Evolutionary conservation across 2,329 filamentous ascomycete species (phyloP).

Genomic region (Lasiodiplodia theobromae): DNA sequence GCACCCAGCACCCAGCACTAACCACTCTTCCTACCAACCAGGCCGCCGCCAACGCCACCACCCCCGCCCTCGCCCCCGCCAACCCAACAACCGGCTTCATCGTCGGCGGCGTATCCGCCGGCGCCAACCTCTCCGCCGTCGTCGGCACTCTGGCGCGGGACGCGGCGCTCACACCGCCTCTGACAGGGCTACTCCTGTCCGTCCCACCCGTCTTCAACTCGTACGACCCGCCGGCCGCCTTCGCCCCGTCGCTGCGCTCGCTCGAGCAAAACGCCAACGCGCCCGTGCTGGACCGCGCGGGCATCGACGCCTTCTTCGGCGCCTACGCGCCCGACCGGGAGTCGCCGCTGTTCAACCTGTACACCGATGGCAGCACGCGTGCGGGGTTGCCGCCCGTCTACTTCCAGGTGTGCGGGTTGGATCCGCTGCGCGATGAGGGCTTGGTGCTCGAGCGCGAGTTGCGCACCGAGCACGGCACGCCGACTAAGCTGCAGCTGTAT

Average conservation of each 20-base stretch:
- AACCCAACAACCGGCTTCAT: slow-evolving; percentile 34
- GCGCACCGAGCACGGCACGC: slow-evolving; percentile 51
- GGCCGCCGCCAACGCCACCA: slow-evolving; percentile 31
- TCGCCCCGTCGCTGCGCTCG: slow-evolving; percentile 32
- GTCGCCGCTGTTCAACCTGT: slow-evolving; percentile 39
- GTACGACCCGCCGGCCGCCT: slow-evolving; percentile 36
- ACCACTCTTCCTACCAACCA: slow-evolving; percentile 1
- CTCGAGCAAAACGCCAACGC: slow-evolving; percentile 34
- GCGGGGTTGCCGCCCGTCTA: slow-evolving; percentile 54
- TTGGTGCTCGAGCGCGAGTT: slow-evolving; percentile 61
- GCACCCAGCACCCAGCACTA: not conserved
- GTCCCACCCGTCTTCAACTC: slow-evolving; percentile 36
- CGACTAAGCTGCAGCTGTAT: slow-evolving; percentile 55
- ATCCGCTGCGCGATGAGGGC: slow-evolving; percentile 60
- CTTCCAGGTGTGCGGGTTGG: slow-evolving; percentile 58
- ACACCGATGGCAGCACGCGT: not conserved
- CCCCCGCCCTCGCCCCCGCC: slow-evolving; percentile 29
- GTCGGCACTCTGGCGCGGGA: slow-evolving; percentile 35
- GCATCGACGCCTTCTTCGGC: slow-evolving; percentile 29
- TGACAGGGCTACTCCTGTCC: slow-evolving; percentile 33
- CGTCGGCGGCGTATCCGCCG: slow-evolving; percentile 34
- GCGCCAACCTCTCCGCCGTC: slow-evolving; percentile 34
- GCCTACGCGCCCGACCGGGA: slow-evolving; percentile 42
- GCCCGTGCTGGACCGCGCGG: slow-evolving; percentile 31
- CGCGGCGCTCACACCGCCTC: slow-evolving; percentile 31